Evolutionary conservation across 1,139 yeast species (phyloP).

Genomic region (Suhomyces anneliseae): DNA sequence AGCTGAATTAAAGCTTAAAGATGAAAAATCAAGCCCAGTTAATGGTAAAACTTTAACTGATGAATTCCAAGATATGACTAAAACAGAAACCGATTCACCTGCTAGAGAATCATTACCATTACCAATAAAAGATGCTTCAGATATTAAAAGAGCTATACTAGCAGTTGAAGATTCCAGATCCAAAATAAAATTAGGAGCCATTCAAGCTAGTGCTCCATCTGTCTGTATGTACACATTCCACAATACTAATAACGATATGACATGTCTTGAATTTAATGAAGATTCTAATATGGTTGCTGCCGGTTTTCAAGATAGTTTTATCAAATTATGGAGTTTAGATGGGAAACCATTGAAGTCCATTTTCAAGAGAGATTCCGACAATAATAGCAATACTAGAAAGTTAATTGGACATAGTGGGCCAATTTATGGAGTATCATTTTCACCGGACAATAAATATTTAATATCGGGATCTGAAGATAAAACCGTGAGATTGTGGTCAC

Average conservation of each 20-base stretch:
- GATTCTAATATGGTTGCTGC: slow-evolving; percentile 89
- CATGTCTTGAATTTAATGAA: slow-evolving; percentile 80
- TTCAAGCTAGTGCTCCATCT: slow-evolving; percentile 85
- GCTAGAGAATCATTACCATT: slow-evolving; percentile 73
- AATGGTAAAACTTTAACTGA: slow-evolving; percentile 46
- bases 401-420: slow-evolving; percentile 94
- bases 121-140: slow-evolving; percentile 79
- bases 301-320: slow-evolving; percentile 89
- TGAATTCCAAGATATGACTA: slow-evolving; percentile 51
- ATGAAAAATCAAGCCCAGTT: slow-evolving; percentile 48
- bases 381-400: slow-evolving; percentile 53
- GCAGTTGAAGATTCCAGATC: slow-evolving; percentile 81
- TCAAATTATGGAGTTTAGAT: slow-evolving; percentile 89
- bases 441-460: slow-evolving; percentile 84
- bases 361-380: slow-evolving; percentile 58
- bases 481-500: slow-evolving; percentile 90
- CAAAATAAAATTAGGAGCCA: slow-evolving; percentile 56
- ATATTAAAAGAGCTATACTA: slow-evolving; percentile 73
- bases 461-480: slow-evolving; percentile 88
- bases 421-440: slow-evolving; percentile 84
- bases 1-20: slow-evolving; percentile 76
- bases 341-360: slow-evolving; percentile 78
- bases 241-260: slow-evolving; percentile 86
- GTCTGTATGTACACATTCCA: slow-evolving; percentile 99
- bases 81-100: slow-evolving; percentile 64